phyloP scores from a whole-genome alignment of 2,329 filamentous ascomycete species.

The Fusarium marasasianum region DNA sequence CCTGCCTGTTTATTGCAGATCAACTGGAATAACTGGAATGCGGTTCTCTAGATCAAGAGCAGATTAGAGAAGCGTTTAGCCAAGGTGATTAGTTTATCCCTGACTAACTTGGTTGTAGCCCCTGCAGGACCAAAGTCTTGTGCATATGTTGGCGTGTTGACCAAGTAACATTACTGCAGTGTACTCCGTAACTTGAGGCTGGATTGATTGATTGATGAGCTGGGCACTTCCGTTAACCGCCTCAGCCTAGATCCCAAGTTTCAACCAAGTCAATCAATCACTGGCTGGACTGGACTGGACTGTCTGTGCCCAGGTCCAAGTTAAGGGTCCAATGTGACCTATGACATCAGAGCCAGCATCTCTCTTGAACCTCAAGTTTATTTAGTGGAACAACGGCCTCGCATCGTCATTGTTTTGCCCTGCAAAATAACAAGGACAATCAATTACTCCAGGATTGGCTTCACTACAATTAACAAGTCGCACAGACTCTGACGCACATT shows the following conservation, averaged over 20 bases:
- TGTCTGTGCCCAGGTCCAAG: constrained; percentile 5
- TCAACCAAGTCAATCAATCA: not conserved
- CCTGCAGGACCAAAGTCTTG: not conserved
- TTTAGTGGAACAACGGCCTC: not conserved
- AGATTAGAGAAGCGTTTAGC: not conserved
- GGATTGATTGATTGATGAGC: not conserved
- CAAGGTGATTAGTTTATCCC: not conserved
- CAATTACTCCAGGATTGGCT: not conserved
- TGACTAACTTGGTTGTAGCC: constrained; percentile 6
- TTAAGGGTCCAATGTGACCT: not conserved
- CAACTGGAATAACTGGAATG: constrained; percentile 25
- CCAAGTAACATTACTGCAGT: constrained; percentile 17
- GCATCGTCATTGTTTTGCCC: not conserved
- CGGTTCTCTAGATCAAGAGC: not conserved
- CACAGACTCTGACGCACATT: not conserved
- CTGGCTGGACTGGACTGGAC: not conserved
- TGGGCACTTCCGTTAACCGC: not conserved
- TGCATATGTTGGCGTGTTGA: not conserved
- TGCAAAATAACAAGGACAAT: not conserved
- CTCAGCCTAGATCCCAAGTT: not conserved
- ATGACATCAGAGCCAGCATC: constrained; percentile 8
- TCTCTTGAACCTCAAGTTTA: not conserved
- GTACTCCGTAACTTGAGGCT: not conserved
- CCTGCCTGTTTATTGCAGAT: not conserved
- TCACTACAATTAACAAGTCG: not conserved